Percentiles rank a stretch among this genome's conserved stretches.
phyloP scores from a whole-genome alignment of 1,139 yeast genomes.

The Wickerhamomyces sp. region DNA sequence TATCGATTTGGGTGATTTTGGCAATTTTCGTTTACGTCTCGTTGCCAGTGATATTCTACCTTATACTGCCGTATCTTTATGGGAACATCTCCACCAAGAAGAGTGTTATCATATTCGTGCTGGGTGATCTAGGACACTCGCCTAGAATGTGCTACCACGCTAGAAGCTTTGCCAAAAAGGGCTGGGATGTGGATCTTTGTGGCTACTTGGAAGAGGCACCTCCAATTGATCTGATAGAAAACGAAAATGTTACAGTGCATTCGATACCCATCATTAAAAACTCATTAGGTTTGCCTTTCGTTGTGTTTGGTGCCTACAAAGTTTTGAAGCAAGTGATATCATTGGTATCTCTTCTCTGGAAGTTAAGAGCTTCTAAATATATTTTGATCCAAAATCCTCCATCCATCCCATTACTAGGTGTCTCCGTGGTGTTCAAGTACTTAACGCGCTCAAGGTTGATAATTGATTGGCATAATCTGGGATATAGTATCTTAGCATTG shows the following conservation, averaged over 20 bases:
- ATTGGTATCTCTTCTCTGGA: constrained; percentile 44
- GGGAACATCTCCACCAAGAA: constrained; percentile 34
- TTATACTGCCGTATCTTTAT: constrained; percentile 29
- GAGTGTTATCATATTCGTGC: constrained; percentile 69
- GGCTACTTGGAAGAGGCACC: constrained; percentile 71
- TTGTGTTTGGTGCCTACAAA: constrained; percentile 56
- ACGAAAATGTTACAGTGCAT: constrained; percentile 47
- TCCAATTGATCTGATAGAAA: constrained; percentile 46
- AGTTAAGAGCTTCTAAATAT: constrained; percentile 59
- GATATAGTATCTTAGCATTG: constrained; percentile 75
- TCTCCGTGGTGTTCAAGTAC: constrained; percentile 52
- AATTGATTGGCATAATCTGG: constrained; percentile 96
- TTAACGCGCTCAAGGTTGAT: constrained; percentile 58
- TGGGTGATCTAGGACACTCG: constrained; percentile 94
- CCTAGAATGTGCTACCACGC: constrained; percentile 97
- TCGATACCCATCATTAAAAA: constrained; percentile 46
- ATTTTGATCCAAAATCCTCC: constrained; percentile 94
- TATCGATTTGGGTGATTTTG: constrained; percentile 29
- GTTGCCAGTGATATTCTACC: constrained; percentile 32
- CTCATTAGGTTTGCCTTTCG: constrained; percentile 42
- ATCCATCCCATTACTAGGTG: constrained; percentile 71
- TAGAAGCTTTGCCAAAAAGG: constrained; percentile 59
- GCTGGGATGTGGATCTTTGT: constrained; percentile 75
- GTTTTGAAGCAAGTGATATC: constrained; percentile 50
- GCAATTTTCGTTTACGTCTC: constrained; percentile 27